Evolutionary conservation across 176 grass and related monocot genomes (phyloP).

Genomic region (Elaeis guineensis): DNA sequence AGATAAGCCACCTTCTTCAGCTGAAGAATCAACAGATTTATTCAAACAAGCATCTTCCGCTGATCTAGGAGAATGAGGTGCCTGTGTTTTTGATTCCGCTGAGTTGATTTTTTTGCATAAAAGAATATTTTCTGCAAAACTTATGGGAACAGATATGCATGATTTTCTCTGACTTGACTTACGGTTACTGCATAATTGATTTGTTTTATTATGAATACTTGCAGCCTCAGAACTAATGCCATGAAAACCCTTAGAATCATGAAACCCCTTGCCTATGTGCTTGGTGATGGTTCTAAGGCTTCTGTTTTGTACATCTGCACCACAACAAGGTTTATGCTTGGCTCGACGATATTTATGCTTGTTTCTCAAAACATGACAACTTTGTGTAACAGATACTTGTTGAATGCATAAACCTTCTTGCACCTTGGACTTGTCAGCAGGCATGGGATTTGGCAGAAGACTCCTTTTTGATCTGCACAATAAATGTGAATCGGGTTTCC

Average conservation of each 20-base stretch:
- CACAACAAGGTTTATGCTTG: background rate
- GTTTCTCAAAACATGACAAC: slow-evolving; percentile 15
- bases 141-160: slow-evolving; percentile 12
- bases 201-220: slow-evolving; percentile 9
- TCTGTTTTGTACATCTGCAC: slow-evolving; percentile 22
- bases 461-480: slow-evolving; percentile 24
- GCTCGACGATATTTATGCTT: slow-evolving; percentile 1
- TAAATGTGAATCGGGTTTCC: slow-evolving; percentile 4
- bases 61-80: slow-evolving; percentile 15
- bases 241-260: slow-evolving; percentile 20
- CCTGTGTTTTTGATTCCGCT: slow-evolving; percentile 12
- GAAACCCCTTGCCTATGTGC: slow-evolving; percentile 31
- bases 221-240: slow-evolving; percentile 7
- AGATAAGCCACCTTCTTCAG: background rate
- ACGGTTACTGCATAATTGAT: slow-evolving; percentile 16
- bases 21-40: slow-evolving; percentile 7
- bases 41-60: slow-evolving; percentile 1
- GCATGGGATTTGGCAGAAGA: slow-evolving; percentile 37
- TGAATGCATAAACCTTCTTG: slow-evolving; percentile 10
- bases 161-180: slow-evolving; percentile 9
- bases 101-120: no score
- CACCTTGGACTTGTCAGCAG: slow-evolving; percentile 14
- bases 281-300: slow-evolving; percentile 32
- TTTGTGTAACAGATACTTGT: background rate
- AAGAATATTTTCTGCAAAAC: no score